Evolutionary conservation across 2,329 filamentous ascomycete species (phyloP), one percentile per base, ranked within the genome.

Genomic region (Berkeleyomyces basicola): DNA sequence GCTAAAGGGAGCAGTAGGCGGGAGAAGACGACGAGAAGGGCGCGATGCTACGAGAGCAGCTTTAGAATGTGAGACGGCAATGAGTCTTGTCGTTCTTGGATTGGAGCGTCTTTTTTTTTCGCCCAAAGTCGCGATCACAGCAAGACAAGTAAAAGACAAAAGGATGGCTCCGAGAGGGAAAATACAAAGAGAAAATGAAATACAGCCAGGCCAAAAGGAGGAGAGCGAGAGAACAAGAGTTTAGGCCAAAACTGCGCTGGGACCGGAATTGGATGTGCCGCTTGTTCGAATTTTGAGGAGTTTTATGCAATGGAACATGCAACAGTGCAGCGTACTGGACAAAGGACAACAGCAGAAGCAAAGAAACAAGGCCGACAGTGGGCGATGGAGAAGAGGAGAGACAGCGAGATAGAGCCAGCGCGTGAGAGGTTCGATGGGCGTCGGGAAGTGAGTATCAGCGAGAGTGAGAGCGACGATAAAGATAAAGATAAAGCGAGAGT

Each of bases 231-330:
- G 33, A 47, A 39, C 39, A 47, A 7, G 55, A 62, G 43, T 55
- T 55, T 55, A 7, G 51, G 51, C 51, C 51, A 55, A 53, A 55
- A 55, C 51, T 55, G 51, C 51, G 51, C 51, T 55, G 51, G 51
- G 51, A n/a, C 33, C 51, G 51, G 51, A 55, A 37, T 39, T 55
- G 51, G 51, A 55, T 55, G 51, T 55, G 51, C 51, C 51, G 51
- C 51, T 55, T 39, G 51, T 55, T 55, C 51, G 51, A 55, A 55
- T 55, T 55, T 23, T 55, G 51, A 23, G 51, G 51, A 55, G 14
- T 55, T 55, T 55, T 55, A 55, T 55, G 51, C 51, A 61, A 44
- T 6, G 16, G 36, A 53, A 51, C n/a, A 40, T 40, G 37, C 43
- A 51, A 47, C 43, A 31, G 14, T 51, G 36, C 43, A 31, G 14